Evolutionary conservation across 768 basidiomycete species (phyloP).

Genomic region (Trametes coccinea): DNA sequence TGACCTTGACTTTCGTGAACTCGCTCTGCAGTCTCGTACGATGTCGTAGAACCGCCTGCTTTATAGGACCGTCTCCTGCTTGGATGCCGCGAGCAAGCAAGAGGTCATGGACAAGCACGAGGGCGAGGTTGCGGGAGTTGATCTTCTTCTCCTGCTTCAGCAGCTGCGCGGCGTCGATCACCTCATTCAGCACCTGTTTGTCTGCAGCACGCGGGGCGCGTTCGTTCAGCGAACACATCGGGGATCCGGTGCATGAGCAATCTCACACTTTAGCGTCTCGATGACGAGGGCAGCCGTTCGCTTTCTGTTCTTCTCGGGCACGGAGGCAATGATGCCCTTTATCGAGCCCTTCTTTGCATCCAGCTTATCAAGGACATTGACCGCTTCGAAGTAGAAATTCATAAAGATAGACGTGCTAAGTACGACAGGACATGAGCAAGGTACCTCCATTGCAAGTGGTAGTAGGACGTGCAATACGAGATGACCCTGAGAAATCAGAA

Average conservation of each 20-base stretch:
- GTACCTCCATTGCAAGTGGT: conserved; percentile 23
- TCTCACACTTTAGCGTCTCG: conserved; percentile 92
- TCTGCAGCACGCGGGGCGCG: conserved; percentile 45
- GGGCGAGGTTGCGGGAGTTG: conserved; percentile 70
- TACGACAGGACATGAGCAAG: conserved; percentile 28
- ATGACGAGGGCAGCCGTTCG: conserved; percentile 86
- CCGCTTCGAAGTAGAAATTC: conserved; percentile 97
- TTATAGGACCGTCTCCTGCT: conserved; percentile 86
- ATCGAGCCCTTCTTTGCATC: conserved; percentile 92
- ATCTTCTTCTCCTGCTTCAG: conserved; percentile 78
- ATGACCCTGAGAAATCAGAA: not conserved
- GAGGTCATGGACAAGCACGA: conserved; percentile 90
- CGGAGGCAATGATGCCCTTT: conserved; percentile 74
- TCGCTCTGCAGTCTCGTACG: conserved; percentile 88
- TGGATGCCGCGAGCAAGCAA: conserved; percentile 85
- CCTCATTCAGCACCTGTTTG: conserved; percentile 68
- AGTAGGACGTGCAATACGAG: conserved; percentile 15
- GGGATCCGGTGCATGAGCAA: not conserved
- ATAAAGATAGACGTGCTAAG: conserved; percentile 43
- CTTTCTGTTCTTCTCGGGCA: conserved; percentile 74
- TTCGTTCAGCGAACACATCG: not conserved
- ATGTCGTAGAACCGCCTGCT: conserved; percentile 84
- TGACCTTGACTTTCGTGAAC: conserved; percentile 81
- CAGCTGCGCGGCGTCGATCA: conserved; percentile 68
- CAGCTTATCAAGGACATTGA: conserved; percentile 78